These are phyloP conservation scores for Neonectria coccinea DNA, from an alignment of 2,329 filamentous ascomycete species.

Conservation along the genomic window DNA sequence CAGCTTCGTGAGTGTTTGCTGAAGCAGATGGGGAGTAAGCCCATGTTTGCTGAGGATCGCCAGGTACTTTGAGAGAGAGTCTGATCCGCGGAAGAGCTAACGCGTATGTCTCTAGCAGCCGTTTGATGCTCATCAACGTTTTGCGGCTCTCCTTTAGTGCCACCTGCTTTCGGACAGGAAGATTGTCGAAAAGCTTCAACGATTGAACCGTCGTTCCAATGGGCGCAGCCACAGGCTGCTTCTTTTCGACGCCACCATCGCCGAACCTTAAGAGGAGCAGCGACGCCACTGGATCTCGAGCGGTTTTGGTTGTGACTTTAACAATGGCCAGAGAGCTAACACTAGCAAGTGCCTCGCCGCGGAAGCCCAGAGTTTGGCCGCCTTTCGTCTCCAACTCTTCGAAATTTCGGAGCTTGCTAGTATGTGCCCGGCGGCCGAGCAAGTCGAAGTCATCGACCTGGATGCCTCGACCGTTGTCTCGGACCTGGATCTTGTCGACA, in stretches of 20 bases:
- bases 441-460: conserved; percentile 68
- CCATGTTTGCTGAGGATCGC: conserved; percentile 66
- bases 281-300: conserved; percentile 69
- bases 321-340: conserved; percentile 70
- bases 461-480: conserved; percentile 81
- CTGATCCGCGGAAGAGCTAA: conserved; percentile 73
- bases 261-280: conserved; percentile 56
- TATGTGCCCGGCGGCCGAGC: conserved; percentile 75
- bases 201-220: conserved; percentile 77
- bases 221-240: conserved; percentile 61
- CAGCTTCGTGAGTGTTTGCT: conserved; percentile 66
- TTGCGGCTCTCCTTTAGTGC: conserved; percentile 69
- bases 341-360: conserved; percentile 79
- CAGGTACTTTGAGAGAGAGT: conserved; percentile 70
- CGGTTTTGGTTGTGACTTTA: conserved; percentile 71
- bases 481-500: conserved; percentile 75
- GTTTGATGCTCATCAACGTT: conserved; percentile 67
- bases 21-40: conserved; percentile 69
- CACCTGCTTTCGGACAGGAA: conserved; percentile 73
- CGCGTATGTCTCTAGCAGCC: conserved; percentile 72
- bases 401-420: conserved; percentile 77
- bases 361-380: conserved; percentile 76
- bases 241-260: conserved; percentile 47
- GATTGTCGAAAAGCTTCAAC: conserved; percentile 66
- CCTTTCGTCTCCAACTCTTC: conserved; percentile 70